Base-by-base conservation (phyloP, 257 asterid genomes). In the Capsicum baccatum region DNA sequence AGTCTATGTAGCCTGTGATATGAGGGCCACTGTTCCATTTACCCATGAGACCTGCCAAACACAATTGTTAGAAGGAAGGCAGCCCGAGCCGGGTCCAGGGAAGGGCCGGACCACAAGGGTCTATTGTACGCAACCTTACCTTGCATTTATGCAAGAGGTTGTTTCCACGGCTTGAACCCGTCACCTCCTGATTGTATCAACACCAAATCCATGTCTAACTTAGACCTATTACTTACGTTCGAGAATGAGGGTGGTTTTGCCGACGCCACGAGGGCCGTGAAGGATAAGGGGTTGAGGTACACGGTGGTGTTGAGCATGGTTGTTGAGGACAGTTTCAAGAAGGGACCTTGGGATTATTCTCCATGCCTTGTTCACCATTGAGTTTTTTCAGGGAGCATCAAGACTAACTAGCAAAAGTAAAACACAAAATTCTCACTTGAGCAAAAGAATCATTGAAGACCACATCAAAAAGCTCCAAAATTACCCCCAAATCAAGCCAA, bases 231-330 rank as follows among this genome's bases (percentile, higher is more conserved):
- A 12, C 71, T 83, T 82, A 95, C 99, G 95, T 86, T 96, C 98
- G 33, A 92, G 95, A 70, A 96, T 90, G 85, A 96, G 97, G 83
- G 99, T 93, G 87, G 99, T 96, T 94, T 96, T 96, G 83, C 99
- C 99, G 82, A 88, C 94, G 52, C 99, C 99, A 4, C 99, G 98
- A 67, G 99, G 98, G 84, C 99, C 98, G 80, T 94, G 99, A 83
- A 96, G 95, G 87, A 96, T 88, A 87, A 94, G 98, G 56, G 98
- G 98, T 73, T 92, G 98, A 85, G 95, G 97, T 78, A 94, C 97
- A 50, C 97, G 98, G 89, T 91, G 96, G 86, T 92, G 98, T 85
- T 92, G 99, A 79, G 88, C 98, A 85, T 96, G 98, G 91, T 92
- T 92, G 92, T 93, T 96, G 86, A 94, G 97, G 80, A 94, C 84